Evolutionary conservation across 1,284 basidiomycete species (phyloP).

Genomic region (Acaromyces ingoldii): DNA sequence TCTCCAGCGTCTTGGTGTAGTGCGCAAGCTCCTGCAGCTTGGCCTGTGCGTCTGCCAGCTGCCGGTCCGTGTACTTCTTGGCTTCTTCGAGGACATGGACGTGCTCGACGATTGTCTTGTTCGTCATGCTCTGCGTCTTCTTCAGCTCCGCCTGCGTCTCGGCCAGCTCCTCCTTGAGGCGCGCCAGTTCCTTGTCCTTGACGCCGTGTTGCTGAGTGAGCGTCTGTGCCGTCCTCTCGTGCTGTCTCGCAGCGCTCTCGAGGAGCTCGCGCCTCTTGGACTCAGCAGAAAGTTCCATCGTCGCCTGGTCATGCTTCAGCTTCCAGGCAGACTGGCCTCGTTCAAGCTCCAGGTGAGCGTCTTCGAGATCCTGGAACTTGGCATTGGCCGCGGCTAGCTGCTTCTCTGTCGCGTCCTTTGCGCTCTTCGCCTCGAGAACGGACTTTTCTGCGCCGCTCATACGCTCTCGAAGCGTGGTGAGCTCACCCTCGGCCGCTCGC

Average conservation of each 20-base stretch:
- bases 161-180: conserved; percentile 69
- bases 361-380: conserved; percentile 40
- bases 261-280: conserved; percentile 47
- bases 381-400: conserved; percentile 65
- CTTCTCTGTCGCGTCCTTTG: conserved; percentile 60
- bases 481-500: conserved; percentile 67
- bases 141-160: conserved; percentile 59
- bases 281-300: conserved; percentile 39
- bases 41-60: conserved; percentile 73
- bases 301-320: conserved; percentile 30
- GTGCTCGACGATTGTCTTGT: conserved; percentile 98
- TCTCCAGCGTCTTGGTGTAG: conserved; percentile 78
- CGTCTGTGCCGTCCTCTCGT: conserved; percentile 55
- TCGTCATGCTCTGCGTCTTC: conserved; percentile 63
- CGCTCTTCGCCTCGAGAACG: conserved; percentile 20
- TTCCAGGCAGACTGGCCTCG: conserved; percentile 28
- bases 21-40: conserved; percentile 69
- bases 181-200: conserved; percentile 74
- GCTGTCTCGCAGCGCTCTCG: conserved; percentile 57
- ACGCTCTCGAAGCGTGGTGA: conserved; percentile 70
- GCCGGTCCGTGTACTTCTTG: conserved; percentile 88
- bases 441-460: conserved; percentile 60
- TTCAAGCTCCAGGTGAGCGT: conserved; percentile 37
- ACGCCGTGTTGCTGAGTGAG: conserved; percentile 68
- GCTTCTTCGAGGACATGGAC: conserved; percentile 96